Percentiles rank a stretch among this genome's conserved stretches.
Conservation (phyloP, 2,329 filamentous ascomycete species). For the Ascochyta clinopodiicola region DNA sequence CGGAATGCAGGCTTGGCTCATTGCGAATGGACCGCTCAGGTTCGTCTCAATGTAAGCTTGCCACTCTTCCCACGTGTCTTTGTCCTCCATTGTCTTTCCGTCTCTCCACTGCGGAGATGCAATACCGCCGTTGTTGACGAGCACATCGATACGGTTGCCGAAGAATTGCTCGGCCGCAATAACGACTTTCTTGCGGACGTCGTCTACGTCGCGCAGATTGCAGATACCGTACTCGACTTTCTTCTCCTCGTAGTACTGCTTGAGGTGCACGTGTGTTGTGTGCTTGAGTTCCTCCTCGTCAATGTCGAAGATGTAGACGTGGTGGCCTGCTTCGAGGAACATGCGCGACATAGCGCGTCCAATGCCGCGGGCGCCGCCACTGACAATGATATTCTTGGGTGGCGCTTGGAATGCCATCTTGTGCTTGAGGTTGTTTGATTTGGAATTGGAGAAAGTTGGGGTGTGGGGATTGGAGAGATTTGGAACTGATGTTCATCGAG, state of each 20-base stretch:
- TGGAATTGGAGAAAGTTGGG: not conserved
- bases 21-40: slow-evolving; percentile 55
- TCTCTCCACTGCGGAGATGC: slow-evolving; percentile 52
- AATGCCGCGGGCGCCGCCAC: slow-evolving; percentile 57
- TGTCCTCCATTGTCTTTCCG: slow-evolving; percentile 56
- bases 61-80: slow-evolving; percentile 54
- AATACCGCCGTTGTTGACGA: slow-evolving; percentile 49
- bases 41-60: slow-evolving; percentile 57
- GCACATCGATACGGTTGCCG: slow-evolving; percentile 49
- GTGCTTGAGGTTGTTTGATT: not conserved
- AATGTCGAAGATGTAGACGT: slow-evolving; percentile 56
- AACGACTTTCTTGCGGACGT: slow-evolving; percentile 51
- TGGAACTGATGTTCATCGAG: not conserved
- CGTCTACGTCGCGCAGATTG: slow-evolving; percentile 53
- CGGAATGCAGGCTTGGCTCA: slow-evolving; percentile 56
- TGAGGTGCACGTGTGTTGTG: slow-evolving; percentile 50
- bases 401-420: slow-evolving; percentile 12
- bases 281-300: slow-evolving; percentile 46
- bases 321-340: slow-evolving; percentile 53
- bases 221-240: slow-evolving; percentile 50
- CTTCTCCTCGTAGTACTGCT: slow-evolving; percentile 44
- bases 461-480: not conserved
- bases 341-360: slow-evolving; percentile 56
- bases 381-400: slow-evolving; percentile 48
- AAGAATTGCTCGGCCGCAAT: slow-evolving; percentile 53